phyloP scores from a whole-genome alignment of 208 protist species.

The Trypanosoma platydactyli region DNA sequence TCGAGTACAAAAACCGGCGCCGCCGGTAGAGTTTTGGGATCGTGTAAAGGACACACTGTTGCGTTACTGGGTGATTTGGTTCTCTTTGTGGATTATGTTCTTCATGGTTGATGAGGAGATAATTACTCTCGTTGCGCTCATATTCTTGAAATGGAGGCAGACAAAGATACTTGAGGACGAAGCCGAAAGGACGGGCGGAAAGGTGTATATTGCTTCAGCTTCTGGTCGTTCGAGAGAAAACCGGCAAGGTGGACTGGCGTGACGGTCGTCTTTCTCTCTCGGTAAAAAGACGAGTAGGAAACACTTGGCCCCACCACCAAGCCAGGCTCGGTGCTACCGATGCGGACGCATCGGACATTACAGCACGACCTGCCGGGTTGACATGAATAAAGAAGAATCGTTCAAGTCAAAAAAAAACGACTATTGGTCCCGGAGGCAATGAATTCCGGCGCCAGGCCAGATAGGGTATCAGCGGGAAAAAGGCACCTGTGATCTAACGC shows the following conservation, averaged over 20 bases:
- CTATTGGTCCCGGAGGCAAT: too few relatives aligned
- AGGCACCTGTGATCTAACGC: too few relatives aligned
- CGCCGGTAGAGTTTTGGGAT: constrained; percentile 76
- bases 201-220: constrained; percentile 84
- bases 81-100: constrained; percentile 84
- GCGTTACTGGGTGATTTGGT: constrained; percentile 89
- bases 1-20: constrained; percentile 71
- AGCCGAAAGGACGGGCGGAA: constrained; percentile 75
- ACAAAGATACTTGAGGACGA: constrained; percentile 82
- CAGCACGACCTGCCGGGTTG: too few relatives aligned
- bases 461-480: too few relatives aligned
- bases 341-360: too few relatives aligned
- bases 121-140: constrained; percentile 79
- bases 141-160: constrained; percentile 80
- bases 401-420: too few relatives aligned
- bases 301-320: too few relatives aligned
- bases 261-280: too few relatives aligned
- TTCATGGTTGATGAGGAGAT: constrained; percentile 92
- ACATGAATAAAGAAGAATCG: too few relatives aligned
- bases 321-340: too few relatives aligned
- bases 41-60: constrained; percentile 72
- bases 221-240: constrained; percentile 40
- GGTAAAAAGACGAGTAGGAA: too few relatives aligned
- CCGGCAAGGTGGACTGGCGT: background rate
- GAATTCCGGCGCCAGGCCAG: too few relatives aligned